Conservation (phyloP, 208 protist genomes). For the Strigomonas culicis region DNA sequence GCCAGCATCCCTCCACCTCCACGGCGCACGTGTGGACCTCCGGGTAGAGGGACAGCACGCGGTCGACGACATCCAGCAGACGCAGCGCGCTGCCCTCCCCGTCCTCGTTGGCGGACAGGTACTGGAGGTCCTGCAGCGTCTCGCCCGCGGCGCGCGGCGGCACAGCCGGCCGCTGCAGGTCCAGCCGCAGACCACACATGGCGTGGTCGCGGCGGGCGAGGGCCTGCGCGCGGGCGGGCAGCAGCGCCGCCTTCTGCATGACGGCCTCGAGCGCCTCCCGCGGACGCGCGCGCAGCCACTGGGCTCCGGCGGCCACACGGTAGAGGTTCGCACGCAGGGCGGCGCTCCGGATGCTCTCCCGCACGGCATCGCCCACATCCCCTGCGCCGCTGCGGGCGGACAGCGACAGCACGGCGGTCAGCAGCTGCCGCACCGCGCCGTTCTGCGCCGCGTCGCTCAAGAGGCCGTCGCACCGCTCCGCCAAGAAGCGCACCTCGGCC, state of each 20-base stretch:
- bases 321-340: constrained; percentile 15
- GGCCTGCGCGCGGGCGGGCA: background rate
- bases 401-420: background rate
- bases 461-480: background rate
- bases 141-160: background rate
- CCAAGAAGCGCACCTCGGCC: background rate
- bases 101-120: background rate
- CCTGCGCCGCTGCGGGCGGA: background rate
- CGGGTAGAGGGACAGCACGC: constrained; percentile 6
- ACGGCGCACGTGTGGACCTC: background rate
- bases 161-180: constrained; percentile 4
- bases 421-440: constrained; percentile 12
- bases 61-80: constrained; percentile 13
- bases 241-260: background rate
- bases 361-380: background rate
- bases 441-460: constrained; percentile 1
- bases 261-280: background rate
- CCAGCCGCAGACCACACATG: background rate
- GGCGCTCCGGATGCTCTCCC: background rate
- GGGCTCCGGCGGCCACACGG: constrained; percentile 1
- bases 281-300: background rate
- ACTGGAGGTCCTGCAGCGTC: background rate
- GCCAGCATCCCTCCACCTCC: constrained; percentile 6
- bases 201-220: background rate
- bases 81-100: constrained; percentile 6